Evolutionary conservation across 495 filamentous ascomycete genomes (phyloP).

Genomic region (Penicillium fimorum): DNA sequence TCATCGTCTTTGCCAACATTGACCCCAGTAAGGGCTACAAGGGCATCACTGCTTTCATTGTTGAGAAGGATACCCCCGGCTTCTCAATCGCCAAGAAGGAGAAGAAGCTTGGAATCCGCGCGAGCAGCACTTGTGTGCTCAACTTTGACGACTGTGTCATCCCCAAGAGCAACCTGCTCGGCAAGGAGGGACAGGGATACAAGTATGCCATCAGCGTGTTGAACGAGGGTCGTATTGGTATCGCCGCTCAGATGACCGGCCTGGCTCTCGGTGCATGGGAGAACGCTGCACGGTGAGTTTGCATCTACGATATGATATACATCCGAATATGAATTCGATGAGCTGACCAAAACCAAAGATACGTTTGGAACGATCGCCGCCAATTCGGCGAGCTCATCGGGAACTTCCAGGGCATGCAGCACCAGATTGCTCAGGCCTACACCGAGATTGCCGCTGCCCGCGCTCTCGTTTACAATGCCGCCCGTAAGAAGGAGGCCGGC

Average conservation of each 20-base stretch:
- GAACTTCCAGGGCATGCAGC: constrained; percentile 98
- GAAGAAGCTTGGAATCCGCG: constrained; percentile 97
- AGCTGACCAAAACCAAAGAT: constrained; percentile 39
- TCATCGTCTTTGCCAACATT: constrained; percentile 97
- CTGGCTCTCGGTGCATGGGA: constrained; percentile 93
- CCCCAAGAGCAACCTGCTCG: constrained; percentile 81
- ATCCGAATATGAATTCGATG: not conserved
- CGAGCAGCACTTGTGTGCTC: constrained; percentile 92
- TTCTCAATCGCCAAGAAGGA: constrained; percentile 99
- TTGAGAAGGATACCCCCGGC: constrained; percentile 84
- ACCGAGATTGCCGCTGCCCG: constrained; percentile 90
- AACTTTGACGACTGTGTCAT: constrained; percentile 97
- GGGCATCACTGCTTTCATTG: constrained; percentile 93
- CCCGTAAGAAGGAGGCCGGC: constrained; percentile 96
- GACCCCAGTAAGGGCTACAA: constrained; percentile 86
- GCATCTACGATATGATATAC: not conserved
- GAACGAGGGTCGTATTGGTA: constrained; percentile 97
- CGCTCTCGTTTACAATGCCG: constrained; percentile 92
- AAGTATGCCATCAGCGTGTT: constrained; percentile 96
- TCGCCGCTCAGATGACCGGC: constrained; percentile 98
- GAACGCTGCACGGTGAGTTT: constrained; percentile 77
- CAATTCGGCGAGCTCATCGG: constrained; percentile 94
- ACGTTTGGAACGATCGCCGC: constrained; percentile 95
- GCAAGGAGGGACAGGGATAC: constrained; percentile 87
- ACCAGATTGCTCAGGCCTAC: constrained; percentile 95